Evolutionary conservation across 2,329 filamentous ascomycete species (phyloP).

Genomic region (Grosmannia clavigera): DNA sequence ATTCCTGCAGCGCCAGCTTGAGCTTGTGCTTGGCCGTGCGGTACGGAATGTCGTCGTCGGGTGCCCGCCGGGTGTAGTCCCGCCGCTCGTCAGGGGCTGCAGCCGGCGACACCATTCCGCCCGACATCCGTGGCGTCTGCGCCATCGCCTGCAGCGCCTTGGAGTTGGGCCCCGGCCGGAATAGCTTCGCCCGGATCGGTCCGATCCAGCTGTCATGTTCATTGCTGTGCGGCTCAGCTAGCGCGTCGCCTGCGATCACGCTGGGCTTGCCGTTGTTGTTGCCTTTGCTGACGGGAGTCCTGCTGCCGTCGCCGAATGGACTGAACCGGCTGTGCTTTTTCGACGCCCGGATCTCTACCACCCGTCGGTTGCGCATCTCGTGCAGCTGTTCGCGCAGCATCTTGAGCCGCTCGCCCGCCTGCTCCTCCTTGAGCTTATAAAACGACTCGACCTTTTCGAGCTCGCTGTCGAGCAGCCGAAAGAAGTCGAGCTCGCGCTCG

Average conservation of each 20-base stretch:
- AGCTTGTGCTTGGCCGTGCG: conserved; percentile 81
- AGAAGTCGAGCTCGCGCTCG: conserved; percentile 71
- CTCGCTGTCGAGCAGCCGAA: conserved; percentile 69
- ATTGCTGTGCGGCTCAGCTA: conserved; percentile 11
- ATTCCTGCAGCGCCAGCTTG: conserved; percentile 83
- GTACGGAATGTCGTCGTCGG: conserved; percentile 59
- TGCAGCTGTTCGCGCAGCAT: conserved; percentile 74
- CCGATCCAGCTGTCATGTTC: conserved; percentile 29
- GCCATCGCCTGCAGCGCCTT: conserved; percentile 44
- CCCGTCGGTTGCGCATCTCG: conserved; percentile 77
- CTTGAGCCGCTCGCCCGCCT: conserved; percentile 60
- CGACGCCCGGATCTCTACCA: conserved; percentile 51
- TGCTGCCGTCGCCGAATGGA: neutral
- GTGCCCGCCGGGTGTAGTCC: conserved; percentile 38
- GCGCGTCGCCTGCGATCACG: conserved; percentile 5
- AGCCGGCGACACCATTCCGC: neutral
- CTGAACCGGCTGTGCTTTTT: conserved; percentile 14
- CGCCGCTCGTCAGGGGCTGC: conserved; percentile 23
- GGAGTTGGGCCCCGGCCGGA: conserved; percentile 47
- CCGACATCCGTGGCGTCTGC: conserved; percentile 32
- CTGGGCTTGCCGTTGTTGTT: conserved; percentile 7
- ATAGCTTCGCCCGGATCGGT: conserved; percentile 41
- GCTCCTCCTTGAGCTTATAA: conserved; percentile 77
- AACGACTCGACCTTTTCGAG: conserved; percentile 87
- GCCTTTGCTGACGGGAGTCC: conserved; percentile 15